phyloP scores from a whole-genome alignment of 73 alveolate species.

The Paramecium sexaurelia region DNA sequence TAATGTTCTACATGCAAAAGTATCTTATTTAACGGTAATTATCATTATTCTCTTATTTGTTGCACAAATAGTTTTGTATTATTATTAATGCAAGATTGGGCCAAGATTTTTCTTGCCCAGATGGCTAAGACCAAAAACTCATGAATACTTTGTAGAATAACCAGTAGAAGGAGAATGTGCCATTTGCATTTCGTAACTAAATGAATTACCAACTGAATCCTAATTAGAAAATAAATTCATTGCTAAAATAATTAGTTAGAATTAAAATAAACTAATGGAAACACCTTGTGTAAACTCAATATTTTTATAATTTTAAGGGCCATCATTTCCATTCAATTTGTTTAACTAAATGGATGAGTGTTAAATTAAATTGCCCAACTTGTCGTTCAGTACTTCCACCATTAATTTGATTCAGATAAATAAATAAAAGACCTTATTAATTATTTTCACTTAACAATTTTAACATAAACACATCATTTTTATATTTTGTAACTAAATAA shows the following conservation, averaged over 20 bases:
- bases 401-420: not conserved
- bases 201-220: not conserved
- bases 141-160: slow-evolving; percentile 4
- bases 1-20: not conserved
- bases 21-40: slow-evolving; percentile 29
- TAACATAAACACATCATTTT: not conserved
- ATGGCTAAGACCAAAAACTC: slow-evolving; percentile 56
- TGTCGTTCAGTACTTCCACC: slow-evolving; percentile 72
- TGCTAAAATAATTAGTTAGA: not conserved
- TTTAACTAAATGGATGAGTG: slow-evolving; percentile 75
- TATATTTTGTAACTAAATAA: no score
- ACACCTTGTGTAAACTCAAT: slow-evolving; percentile 64
- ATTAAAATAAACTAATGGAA: slow-evolving; percentile 48
- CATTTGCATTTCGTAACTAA: slow-evolving; percentile 28
- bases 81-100: slow-evolving; percentile 20
- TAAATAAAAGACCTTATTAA: not conserved
- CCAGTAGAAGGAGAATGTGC: slow-evolving; percentile 65
- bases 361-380: slow-evolving; percentile 79
- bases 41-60: not conserved
- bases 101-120: slow-evolving; percentile 50
- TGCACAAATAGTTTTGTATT: not conserved
- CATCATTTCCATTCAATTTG: slow-evolving; percentile 81
- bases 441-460: not conserved
- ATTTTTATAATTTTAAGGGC: not conserved
- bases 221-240: not conserved